Evolutionary conservation across 345 rosid genomes (phyloP).

Genomic region (Hibiscus tridactylites): DNA sequence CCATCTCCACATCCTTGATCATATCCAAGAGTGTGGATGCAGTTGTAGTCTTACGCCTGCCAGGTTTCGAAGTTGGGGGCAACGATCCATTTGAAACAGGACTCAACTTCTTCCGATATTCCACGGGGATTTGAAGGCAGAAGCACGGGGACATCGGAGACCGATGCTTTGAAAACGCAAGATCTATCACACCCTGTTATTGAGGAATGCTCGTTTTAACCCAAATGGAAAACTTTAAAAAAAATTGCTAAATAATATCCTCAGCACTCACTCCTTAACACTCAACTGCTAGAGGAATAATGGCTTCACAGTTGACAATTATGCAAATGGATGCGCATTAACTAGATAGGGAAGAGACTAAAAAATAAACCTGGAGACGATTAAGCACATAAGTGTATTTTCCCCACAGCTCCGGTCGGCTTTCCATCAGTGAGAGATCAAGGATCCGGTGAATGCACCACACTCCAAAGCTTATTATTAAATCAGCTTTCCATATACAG

Average conservation of each 20-base stretch:
- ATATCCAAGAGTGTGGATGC: slow-evolving; percentile 54
- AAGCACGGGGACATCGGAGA: slow-evolving; percentile 70
- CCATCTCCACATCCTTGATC: slow-evolving; percentile 85
- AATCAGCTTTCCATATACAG: slow-evolving; percentile 77
- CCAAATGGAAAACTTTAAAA: too few species aligned
- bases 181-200: slow-evolving; percentile 73
- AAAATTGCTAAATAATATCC: too few species aligned
- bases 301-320: neutral
- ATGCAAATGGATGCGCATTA: neutral
- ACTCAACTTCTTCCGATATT: slow-evolving; percentile 45
- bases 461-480: slow-evolving; percentile 86
- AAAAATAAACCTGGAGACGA: slow-evolving; percentile 77
- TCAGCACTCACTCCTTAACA: neutral
- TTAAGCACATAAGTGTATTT: slow-evolving; percentile 90
- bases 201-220: neutral
- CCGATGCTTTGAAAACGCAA: slow-evolving; percentile 72
- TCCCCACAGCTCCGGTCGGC: slow-evolving; percentile 99
- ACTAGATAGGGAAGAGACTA: neutral
- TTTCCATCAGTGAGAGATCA: slow-evolving; percentile 84
- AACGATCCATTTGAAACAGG: slow-evolving; percentile 62
- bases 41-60: slow-evolving; percentile 74
- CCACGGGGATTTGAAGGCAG: slow-evolving; percentile 61
- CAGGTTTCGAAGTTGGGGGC: slow-evolving; percentile 65
- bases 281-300: neutral
- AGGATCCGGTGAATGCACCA: slow-evolving; percentile 97